Conservation (phyloP, 2,329 filamentous ascomycete genomes). For the Ophiostoma triangulosporum region DNA sequence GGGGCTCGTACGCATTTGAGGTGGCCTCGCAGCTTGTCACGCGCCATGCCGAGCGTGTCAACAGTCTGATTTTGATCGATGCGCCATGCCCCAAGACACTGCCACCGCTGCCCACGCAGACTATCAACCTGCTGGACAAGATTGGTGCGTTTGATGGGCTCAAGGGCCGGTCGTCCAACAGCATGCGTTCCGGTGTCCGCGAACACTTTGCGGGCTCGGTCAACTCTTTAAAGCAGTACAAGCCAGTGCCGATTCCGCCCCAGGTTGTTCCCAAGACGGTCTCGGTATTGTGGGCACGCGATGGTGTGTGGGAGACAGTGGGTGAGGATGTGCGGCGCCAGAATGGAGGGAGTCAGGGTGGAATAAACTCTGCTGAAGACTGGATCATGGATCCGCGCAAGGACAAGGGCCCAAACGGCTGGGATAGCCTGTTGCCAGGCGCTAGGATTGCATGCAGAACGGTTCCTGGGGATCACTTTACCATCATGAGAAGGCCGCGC, state of each 20-base stretch:
- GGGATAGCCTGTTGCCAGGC: slow-evolving; percentile 50
- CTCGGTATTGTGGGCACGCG: slow-evolving; percentile 43
- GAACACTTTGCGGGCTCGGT: slow-evolving; percentile 61
- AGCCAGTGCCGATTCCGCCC: slow-evolving; percentile 47
- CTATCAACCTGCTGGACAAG: slow-evolving; percentile 56
- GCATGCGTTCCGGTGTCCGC: slow-evolving; percentile 58
- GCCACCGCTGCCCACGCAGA: slow-evolving; percentile 54
- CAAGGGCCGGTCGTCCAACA: slow-evolving; percentile 19
- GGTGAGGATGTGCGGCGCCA: slow-evolving; percentile 58
- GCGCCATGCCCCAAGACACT: slow-evolving; percentile 53
- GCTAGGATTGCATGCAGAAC: slow-evolving; percentile 49
- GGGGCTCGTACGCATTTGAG: slow-evolving; percentile 59
- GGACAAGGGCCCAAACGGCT: slow-evolving; percentile 57
- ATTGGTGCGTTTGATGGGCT: slow-evolving; percentile 29
- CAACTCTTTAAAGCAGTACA: slow-evolving; percentile 54
- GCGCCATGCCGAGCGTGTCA: slow-evolving; percentile 41
- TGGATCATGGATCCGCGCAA: slow-evolving; percentile 56
- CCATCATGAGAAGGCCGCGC: slow-evolving; percentile 55
- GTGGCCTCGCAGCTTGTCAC: slow-evolving; percentile 46
- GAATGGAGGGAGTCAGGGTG: slow-evolving; percentile 17
- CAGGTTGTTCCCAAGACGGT: slow-evolving; percentile 46
- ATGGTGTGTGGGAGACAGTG: slow-evolving; percentile 8
- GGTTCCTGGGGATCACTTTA: slow-evolving; percentile 63
- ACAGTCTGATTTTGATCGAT: slow-evolving; percentile 49
- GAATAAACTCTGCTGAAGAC: slow-evolving; percentile 39